Percentiles rank a stretch among this genome's conserved stretches.
Conservation (phyloP, 2,329 filamentous ascomycete genomes). For the Ophiosphaerella narmari region DNA sequence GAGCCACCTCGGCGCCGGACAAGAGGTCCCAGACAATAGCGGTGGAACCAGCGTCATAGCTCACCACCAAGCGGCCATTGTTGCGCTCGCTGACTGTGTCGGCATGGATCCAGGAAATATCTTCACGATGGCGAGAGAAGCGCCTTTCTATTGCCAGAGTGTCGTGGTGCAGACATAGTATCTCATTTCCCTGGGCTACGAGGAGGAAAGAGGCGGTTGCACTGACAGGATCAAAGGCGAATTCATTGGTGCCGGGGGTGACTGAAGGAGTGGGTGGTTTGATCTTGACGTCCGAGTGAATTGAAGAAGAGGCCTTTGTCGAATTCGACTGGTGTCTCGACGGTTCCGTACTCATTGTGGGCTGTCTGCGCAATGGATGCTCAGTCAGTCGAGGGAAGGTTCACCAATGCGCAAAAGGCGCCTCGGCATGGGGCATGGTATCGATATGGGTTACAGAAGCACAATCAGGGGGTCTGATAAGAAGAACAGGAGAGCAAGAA, state of each 20-base stretch:
- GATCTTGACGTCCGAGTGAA: conserved; percentile 39
- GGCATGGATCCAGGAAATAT: conserved; percentile 81
- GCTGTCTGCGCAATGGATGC: conserved; percentile 29
- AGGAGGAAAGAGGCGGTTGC: conserved; percentile 90
- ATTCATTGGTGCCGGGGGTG: conserved; percentile 53
- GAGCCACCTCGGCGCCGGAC: conserved; percentile 84
- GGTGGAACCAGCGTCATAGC: conserved; percentile 87
- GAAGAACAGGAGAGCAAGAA: conserved; percentile 28
- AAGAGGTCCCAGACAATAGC: conserved; percentile 97
- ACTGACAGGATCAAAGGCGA: conserved; percentile 80
- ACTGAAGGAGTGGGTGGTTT: conserved; percentile 51
- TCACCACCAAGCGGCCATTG: conserved; percentile 83
- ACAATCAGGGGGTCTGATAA: conserved; percentile 38
- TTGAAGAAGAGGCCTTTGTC: conserved; percentile 40
- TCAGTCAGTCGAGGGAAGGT: conserved; percentile 36
- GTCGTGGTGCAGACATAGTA: conserved; percentile 91
- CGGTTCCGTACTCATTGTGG: conserved; percentile 52
- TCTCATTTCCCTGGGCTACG: conserved; percentile 79
- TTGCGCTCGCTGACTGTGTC: conserved; percentile 91
- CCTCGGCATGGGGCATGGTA: conserved; percentile 34
- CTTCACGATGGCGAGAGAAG: conserved; percentile 81
- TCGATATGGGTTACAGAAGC: conserved; percentile 32
- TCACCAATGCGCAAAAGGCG: conserved; percentile 29
- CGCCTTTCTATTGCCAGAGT: conserved; percentile 85
- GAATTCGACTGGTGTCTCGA: conserved; percentile 49